These are phyloP conservation scores for Globisporangium cederbergense DNA, from an alignment of 352 stramenopile species.

Conservation along the genomic window DNA sequence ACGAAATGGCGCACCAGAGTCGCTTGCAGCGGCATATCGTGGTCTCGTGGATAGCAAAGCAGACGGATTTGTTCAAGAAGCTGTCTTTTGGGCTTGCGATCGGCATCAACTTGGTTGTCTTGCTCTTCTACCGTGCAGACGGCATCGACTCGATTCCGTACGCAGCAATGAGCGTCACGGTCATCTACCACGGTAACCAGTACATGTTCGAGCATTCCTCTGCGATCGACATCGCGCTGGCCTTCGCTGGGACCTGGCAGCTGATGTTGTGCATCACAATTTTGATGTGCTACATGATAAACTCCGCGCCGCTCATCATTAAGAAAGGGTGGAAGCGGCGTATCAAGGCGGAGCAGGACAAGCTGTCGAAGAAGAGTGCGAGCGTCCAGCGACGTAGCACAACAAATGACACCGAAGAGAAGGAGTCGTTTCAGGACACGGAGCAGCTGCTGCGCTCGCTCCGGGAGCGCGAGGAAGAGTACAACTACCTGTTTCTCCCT, in stretches of 20 bases:
- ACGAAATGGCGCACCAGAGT: constrained; percentile 74
- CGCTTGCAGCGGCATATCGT: constrained; percentile 32
- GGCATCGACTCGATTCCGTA: constrained; percentile 55
- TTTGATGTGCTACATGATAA: constrained; percentile 59
- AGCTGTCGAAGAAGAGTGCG: constrained; percentile 40
- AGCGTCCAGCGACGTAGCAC: constrained; percentile 22
- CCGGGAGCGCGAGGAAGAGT: constrained; percentile 57
- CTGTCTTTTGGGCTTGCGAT: constrained; percentile 48
- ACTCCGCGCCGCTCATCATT: constrained; percentile 60
- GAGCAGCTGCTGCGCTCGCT: constrained; percentile 57
- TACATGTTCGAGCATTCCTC: constrained; percentile 19
- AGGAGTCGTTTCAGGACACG: constrained; percentile 59
- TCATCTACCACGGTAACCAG: constrained; percentile 23
- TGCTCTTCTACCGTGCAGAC: constrained; percentile 58
- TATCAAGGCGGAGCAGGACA: constrained; percentile 35
- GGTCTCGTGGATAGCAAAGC: constrained; percentile 32
- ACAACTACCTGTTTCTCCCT: constrained; percentile 58
- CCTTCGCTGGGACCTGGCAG: constrained; percentile 48
- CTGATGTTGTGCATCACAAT: constrained; percentile 46
- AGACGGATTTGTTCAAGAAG: constrained; percentile 47
- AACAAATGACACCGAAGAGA: constrained; percentile 30
- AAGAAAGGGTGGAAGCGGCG: constrained; percentile 70
- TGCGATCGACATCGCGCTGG: constrained; percentile 34
- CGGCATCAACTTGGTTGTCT: constrained; percentile 52
- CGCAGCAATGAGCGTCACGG: constrained; percentile 31